Evolutionary conservation across 2,329 filamentous ascomycete genomes (phyloP), one percentile per base, ranked within the genome.

Genomic region (Hymenoscyphus infarciens): DNA sequence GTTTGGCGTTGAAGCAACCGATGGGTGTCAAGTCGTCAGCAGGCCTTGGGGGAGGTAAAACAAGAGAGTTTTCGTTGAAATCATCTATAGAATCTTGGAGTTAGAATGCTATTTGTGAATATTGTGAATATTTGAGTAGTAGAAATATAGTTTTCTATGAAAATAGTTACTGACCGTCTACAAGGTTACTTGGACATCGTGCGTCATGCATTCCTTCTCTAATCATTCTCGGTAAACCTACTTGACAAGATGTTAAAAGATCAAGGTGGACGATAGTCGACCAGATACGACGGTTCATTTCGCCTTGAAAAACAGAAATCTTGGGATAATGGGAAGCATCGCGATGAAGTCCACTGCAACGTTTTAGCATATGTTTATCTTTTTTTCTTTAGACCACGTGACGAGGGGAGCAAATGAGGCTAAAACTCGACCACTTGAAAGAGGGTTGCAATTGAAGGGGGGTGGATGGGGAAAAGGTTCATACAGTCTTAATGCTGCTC

Each of bases 181-280:
- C 79, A 42, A 90, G 73, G 71, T 89, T 89, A 27, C 79, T 78
- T 15, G 87, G 87, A 16, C 85, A 72, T 3, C 80, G 75, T 0
- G 85, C 87, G 69, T 90, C 88, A 57, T 81, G 83, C 65, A 88
- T 85, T 31, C 84, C 82, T 35, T 82, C 80, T 62, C 83, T 81
- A 57, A 90, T 79, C 84, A 90, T 87, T 69, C 82, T 82, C 1
- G 88, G 87, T 61, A 91, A 77, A 1, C 87, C 87, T 62, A 89
- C 80, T 71, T 90, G 86, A 69, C 87, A 88, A 1, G 85, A 84
- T 38, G 87, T 85, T 3, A 89, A 73, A 6, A 86, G 74, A 71
- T 90, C 88, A 49, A 88, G 78, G 70, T 87, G 83, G 19, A 78
- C 74, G 13, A 80, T 78, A 63, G 82, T 75, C 63, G 79, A 79